These are phyloP conservation scores for Dichotomocladium elegans DNA, from an alignment of 371 early-diverging fungal genomes.

Conservation along the genomic window DNA sequence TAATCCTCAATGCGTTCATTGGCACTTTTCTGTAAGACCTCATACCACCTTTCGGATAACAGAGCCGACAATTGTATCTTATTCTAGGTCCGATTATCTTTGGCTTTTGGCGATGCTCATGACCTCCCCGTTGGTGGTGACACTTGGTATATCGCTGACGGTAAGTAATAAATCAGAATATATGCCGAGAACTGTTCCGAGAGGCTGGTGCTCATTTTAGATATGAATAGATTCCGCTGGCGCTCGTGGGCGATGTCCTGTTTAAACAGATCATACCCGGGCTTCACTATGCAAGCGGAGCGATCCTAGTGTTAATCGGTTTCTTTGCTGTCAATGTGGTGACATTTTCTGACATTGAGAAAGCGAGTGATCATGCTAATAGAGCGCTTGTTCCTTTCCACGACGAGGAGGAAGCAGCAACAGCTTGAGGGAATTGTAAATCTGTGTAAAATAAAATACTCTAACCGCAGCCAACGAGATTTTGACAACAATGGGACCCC, in stretches of 20 bases:
- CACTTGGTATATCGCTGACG: constrained; percentile 73
- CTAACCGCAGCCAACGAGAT: neutral
- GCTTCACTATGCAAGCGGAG: constrained; percentile 63
- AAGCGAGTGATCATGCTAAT: constrained; percentile 10
- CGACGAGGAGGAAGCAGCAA: neutral
- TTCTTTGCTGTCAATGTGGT: constrained; percentile 65
- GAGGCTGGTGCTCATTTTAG: neutral
- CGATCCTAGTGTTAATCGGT: constrained; percentile 60
- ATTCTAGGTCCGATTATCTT: constrained; percentile 62
- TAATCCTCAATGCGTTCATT: constrained; percentile 69
- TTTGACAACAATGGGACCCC: neutral
- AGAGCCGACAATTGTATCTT: neutral
- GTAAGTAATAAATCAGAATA: constrained; percentile 30
- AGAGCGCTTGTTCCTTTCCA: constrained; percentile 5
- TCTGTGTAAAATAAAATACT: neutral
- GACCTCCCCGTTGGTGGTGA: constrained; percentile 79
- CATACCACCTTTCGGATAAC: no score
- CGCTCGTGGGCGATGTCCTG: constrained; percentile 68
- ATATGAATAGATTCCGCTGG: constrained; percentile 59
- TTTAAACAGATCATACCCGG: constrained; percentile 59
- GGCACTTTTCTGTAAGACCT: constrained; percentile 65
- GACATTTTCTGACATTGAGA: constrained; percentile 33
- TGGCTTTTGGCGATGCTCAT: constrained; percentile 79
- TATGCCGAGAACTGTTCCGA: no score
- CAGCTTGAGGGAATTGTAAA: neutral